These are phyloP conservation scores for Neopestalotiopsis sp. DNA, from an alignment of 2,329 filamentous ascomycete genomes.

Conservation along the genomic window DNA sequence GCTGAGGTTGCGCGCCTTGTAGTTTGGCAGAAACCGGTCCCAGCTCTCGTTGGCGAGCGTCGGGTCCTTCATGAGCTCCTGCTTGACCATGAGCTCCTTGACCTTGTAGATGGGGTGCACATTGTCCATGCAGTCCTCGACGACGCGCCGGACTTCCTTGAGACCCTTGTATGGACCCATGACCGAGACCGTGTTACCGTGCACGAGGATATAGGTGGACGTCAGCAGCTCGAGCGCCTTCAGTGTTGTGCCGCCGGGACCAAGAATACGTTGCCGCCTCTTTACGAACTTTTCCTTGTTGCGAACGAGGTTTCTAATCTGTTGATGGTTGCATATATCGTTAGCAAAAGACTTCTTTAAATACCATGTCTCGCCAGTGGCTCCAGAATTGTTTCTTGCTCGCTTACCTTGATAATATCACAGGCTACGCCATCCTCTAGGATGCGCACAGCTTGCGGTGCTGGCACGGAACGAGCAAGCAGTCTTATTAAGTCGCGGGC, in stretches of 20 bases:
- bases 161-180: conserved; percentile 94
- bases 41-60: conserved; percentile 87
- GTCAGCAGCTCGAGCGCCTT: conserved; percentile 94
- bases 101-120: conserved; percentile 73
- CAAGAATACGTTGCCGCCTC: conserved; percentile 88
- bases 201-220: conserved; percentile 89
- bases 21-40: conserved; percentile 96
- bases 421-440: conserved; percentile 89
- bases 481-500: conserved; percentile 94
- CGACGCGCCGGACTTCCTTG: conserved; percentile 65
- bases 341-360: neutral
- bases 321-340: neutral
- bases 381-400: no score
- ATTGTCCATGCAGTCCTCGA: conserved; percentile 71
- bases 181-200: conserved; percentile 90
- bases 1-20: conserved; percentile 90
- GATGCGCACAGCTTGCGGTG: conserved; percentile 92
- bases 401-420: conserved; percentile 81
- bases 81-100: conserved; percentile 83
- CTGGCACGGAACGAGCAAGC: conserved; percentile 87
- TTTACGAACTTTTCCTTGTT: conserved; percentile 98
- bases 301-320: conserved; percentile 81
- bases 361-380: no score
- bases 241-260: conserved; percentile 87
- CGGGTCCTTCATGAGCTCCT: conserved; percentile 88